Conservation (phyloP, 2,329 filamentous ascomycete species). For the Alternaria sp. region DNA sequence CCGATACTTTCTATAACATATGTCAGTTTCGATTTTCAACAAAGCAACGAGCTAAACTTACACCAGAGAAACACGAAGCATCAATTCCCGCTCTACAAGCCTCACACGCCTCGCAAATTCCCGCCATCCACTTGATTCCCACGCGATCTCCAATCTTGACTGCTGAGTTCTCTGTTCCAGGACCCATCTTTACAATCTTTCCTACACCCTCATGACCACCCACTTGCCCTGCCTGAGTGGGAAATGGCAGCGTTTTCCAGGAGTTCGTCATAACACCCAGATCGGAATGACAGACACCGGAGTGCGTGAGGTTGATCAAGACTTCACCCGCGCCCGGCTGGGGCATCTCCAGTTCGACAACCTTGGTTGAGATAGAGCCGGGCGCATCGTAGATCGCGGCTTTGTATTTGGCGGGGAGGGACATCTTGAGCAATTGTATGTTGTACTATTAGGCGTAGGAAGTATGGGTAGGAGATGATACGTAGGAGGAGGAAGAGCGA, state of each 20-base stretch:
- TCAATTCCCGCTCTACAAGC: constrained; percentile 56
- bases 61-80: constrained; percentile 43
- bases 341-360: constrained; percentile 69
- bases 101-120: constrained; percentile 59
- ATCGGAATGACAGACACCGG: constrained; percentile 72
- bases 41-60: constrained; percentile 25
- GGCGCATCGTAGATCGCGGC: constrained; percentile 71
- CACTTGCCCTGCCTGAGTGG: constrained; percentile 68
- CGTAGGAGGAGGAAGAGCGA: neutral
- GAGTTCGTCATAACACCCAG: constrained; percentile 59
- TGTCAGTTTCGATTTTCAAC: neutral
- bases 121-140: constrained; percentile 73
- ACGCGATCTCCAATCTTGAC: constrained; percentile 73
- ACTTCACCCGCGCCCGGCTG: constrained; percentile 70
- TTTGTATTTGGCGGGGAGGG: constrained; percentile 66
- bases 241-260: constrained; percentile 66
- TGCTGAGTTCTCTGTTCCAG: constrained; percentile 63
- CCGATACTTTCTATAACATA: constrained; percentile 58
- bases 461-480: neutral
- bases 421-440: neutral
- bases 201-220: constrained; percentile 76
- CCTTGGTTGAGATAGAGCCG: constrained; percentile 69
- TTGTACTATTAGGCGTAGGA: neutral
- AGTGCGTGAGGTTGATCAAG: constrained; percentile 69
- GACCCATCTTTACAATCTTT: constrained; percentile 70